Base-by-base conservation (phyloP, 1,139 yeast species). In the Chernovozyma sophiae-reginae region DNA sequence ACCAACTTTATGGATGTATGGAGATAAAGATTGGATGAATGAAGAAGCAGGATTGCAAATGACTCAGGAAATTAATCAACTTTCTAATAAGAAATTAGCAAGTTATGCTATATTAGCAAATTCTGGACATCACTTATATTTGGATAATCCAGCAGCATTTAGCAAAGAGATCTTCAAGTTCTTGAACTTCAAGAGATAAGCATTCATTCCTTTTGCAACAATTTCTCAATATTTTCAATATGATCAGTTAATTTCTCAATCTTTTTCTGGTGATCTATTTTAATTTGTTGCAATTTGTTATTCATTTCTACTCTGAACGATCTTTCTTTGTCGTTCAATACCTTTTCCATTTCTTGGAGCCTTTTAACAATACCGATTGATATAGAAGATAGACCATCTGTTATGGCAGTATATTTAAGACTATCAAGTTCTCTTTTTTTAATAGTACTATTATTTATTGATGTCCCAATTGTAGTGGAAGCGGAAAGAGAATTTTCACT, bases 111-210 rank as follows among this genome's bases (percentile, higher is more conserved):
- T 76, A 8, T 62, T 85, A 1, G 54, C 66, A 2, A 62, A 74
- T 35, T 79, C 90, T 1, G 92, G 95, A 1, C 96, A 86, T 53
- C 92, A 86, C 56, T 57, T 86, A 39, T 85, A 85, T 49, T 60
- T 86, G 42, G 95, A 86, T 55, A 86, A 86, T 45, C 81, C 83
- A 4, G 48, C 46, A 5, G 53, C 44, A 12, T 59, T 60, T 37
- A 59, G 62, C 15, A 44, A 49, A 11, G 58, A 63, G 30, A 63
- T 82, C 3, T 51, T 71, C 31, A 55, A 65, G 7, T 81, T 77
- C 45, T 49, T 74, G 30, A 43, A 48, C 5, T 56, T 40, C 23
- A 34, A 32, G 22, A 34, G 24, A 28, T 37, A 25, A 25, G 12
- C 8, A 26, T 6, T 6, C 6, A 20, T 20, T 26, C 29, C 15